A percentile compares a stretch with the other conserved stretches of the same genome.
Evolutionary conservation across 805 yeast species (phyloP).

Genomic region (Kockiozyma suomiensis): DNA sequence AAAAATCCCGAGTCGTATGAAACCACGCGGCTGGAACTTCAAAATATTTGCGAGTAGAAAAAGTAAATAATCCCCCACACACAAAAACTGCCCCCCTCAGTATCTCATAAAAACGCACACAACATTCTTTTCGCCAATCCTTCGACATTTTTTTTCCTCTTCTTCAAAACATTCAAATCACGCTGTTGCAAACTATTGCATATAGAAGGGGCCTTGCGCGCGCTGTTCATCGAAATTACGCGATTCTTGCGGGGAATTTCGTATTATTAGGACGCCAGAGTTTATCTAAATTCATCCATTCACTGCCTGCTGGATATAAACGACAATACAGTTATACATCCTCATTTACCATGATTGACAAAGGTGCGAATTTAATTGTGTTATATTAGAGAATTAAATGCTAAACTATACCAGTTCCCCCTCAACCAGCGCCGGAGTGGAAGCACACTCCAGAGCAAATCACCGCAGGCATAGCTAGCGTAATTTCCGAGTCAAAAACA

Average conservation of each 20-base stretch:
- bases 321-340: not conserved
- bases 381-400: not conserved
- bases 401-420: too few species aligned
- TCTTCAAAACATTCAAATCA: too few species aligned
- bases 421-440: constrained; percentile 57
- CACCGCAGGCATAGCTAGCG: constrained; percentile 46
- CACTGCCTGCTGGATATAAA: not conserved
- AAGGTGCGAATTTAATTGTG: not conserved
- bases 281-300: not conserved
- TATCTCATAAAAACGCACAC: too few species aligned
- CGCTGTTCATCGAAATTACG: not conserved
- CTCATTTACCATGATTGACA: not conserved
- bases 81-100: too few species aligned
- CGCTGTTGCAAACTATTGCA: too few species aligned
- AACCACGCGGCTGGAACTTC: too few species aligned
- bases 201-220: too few species aligned
- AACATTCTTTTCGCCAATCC: too few species aligned
- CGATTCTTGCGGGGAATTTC: not conserved
- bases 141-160: too few species aligned
- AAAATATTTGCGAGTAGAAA: too few species aligned
- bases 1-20: too few species aligned
- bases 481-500: constrained; percentile 49
- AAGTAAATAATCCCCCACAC: too few species aligned
- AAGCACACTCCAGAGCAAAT: constrained; percentile 57
- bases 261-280: not conserved